These are phyloP conservation scores for Rhodocollybia butyracea DNA, from an alignment of 768 basidiomycete species.

Conservation along the genomic window DNA sequence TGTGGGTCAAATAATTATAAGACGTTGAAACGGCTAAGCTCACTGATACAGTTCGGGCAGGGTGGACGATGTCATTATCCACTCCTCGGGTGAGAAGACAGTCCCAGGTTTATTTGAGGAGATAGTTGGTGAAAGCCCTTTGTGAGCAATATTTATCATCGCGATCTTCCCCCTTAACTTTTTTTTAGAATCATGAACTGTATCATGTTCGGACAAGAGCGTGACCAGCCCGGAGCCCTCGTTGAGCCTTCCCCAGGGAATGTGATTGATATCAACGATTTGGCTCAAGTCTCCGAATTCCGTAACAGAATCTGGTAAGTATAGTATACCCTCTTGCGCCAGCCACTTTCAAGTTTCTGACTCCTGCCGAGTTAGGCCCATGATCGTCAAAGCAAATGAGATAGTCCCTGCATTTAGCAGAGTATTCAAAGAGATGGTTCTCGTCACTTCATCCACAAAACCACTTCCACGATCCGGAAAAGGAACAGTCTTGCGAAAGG, in stretches of 20 bases:
- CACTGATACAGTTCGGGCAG: conserved; percentile 43
- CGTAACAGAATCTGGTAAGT: conserved; percentile 37
- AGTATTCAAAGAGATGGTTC: conserved; percentile 51
- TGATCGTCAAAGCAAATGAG: conserved; percentile 41
- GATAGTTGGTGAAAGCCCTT: conserved; percentile 17
- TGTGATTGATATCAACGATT: conserved; percentile 28
- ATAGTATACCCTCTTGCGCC: background rate
- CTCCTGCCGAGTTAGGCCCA: conserved; percentile 22
- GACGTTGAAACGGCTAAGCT: too few relatives aligned
- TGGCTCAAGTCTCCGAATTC: conserved; percentile 22
- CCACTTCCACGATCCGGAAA: conserved; percentile 45
- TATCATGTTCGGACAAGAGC: conserved; percentile 42
- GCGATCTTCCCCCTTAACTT: background rate
- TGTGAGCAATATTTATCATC: conserved; percentile 17
- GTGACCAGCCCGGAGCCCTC: conserved; percentile 26
- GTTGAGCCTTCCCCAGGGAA: conserved; percentile 22
- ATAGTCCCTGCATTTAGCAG: conserved; percentile 38
- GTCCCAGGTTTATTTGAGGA: conserved; percentile 26
- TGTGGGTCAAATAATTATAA: too few relatives aligned
- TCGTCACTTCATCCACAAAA: conserved; percentile 33
- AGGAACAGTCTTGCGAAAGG: conserved; percentile 44
- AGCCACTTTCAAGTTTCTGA: background rate
- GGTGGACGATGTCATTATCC: conserved; percentile 25
- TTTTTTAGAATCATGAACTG: conserved; percentile 25
- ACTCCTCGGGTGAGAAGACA: conserved; percentile 27